phyloP scores from a whole-genome alignment of 2,329 filamentous ascomycete genomes.

The Colletotrichum eleusines region DNA sequence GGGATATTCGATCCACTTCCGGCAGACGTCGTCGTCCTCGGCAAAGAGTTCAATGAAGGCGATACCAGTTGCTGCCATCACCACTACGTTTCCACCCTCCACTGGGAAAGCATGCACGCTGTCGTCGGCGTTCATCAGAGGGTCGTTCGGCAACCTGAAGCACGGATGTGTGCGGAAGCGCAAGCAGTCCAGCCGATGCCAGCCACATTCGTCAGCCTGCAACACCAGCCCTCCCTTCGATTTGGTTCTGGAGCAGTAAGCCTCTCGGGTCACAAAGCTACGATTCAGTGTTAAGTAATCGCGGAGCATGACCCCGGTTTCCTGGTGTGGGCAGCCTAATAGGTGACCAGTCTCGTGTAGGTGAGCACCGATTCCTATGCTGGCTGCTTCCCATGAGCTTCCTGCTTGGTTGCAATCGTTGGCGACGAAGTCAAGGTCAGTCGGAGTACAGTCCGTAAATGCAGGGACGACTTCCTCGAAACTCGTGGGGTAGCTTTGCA shows the following conservation, averaged over 20 bases:
- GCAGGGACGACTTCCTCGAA: conserved; percentile 92
- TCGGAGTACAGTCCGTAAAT: conserved; percentile 91
- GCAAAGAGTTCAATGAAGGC: conserved; percentile 86
- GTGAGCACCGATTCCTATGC: conserved; percentile 93
- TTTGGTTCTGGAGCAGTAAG: conserved; percentile 88
- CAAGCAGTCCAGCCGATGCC: conserved; percentile 90
- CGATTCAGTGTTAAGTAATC: conserved; percentile 90
- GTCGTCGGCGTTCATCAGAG: conserved; percentile 71
- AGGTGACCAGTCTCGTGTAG: conserved; percentile 91
- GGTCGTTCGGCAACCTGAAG: conserved; percentile 86
- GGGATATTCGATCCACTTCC: conserved; percentile 83
- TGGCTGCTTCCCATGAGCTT: conserved; percentile 95
- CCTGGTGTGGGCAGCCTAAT: conserved; percentile 90
- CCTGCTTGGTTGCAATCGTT: conserved; percentile 91
- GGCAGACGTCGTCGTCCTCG: conserved; percentile 85
- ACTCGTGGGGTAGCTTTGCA: conserved; percentile 90
- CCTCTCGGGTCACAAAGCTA: conserved; percentile 83
- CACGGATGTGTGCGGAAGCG: conserved; percentile 92
- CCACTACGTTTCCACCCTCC: conserved; percentile 79
- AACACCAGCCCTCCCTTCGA: conserved; percentile 82
- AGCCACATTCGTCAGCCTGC: conserved; percentile 85
- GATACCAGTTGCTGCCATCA: conserved; percentile 84
- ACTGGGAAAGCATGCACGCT: conserved; percentile 90
- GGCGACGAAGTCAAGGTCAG: conserved; percentile 81
- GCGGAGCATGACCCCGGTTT: conserved; percentile 90